Conservation (phyloP, 495 filamentous ascomycete genomes). For the Pseudoneurospora amorphoporcata region DNA sequence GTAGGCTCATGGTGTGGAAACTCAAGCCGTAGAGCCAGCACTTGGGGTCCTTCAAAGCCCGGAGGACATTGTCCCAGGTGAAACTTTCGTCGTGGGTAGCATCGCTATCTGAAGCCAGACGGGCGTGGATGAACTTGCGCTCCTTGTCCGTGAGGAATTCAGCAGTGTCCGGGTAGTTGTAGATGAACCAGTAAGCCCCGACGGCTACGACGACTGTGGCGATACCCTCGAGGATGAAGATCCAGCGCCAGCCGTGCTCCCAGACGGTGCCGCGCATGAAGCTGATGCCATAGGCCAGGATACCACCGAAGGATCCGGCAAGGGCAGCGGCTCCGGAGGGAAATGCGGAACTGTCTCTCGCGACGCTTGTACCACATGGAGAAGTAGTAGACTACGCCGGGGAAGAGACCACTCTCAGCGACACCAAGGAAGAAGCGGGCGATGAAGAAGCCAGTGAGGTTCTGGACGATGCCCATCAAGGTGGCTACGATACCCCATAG, state of each 20-base stretch:
- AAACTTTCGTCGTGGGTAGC: slow-evolving; percentile 54
- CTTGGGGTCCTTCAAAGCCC: slow-evolving; percentile 61
- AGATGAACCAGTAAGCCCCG: slow-evolving; percentile 57
- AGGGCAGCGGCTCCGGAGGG: slow-evolving; percentile 58
- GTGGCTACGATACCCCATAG: slow-evolving; percentile 55
- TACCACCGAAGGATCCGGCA: slow-evolving; percentile 71
- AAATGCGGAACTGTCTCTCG: slow-evolving; percentile 60
- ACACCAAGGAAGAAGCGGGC: slow-evolving; percentile 53
- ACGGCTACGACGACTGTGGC: slow-evolving; percentile 54
- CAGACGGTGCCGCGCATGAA: slow-evolving; percentile 56
- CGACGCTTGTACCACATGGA: slow-evolving; percentile 75
- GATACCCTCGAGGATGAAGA: slow-evolving; percentile 71
- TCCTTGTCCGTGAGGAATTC: slow-evolving; percentile 58
- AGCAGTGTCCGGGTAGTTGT: slow-evolving; percentile 62
- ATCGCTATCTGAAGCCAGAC: slow-evolving; percentile 51
- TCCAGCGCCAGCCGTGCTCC: slow-evolving; percentile 70
- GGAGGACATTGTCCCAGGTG: slow-evolving; percentile 50
- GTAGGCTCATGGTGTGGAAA: slow-evolving; percentile 66
- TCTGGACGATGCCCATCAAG: slow-evolving; percentile 57
- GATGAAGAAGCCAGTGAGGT: slow-evolving; percentile 52
- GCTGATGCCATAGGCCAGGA: slow-evolving; percentile 55
- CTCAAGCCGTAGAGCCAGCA: slow-evolving; percentile 64
- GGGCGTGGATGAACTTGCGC: slow-evolving; percentile 45
- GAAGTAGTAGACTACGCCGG: slow-evolving; percentile 73
- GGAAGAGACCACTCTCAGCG: slow-evolving; percentile 51